Evolutionary conservation across 805 yeast species (phyloP), one percentile per base, ranked within the genome.

Genomic region (Candida argentea): DNA sequence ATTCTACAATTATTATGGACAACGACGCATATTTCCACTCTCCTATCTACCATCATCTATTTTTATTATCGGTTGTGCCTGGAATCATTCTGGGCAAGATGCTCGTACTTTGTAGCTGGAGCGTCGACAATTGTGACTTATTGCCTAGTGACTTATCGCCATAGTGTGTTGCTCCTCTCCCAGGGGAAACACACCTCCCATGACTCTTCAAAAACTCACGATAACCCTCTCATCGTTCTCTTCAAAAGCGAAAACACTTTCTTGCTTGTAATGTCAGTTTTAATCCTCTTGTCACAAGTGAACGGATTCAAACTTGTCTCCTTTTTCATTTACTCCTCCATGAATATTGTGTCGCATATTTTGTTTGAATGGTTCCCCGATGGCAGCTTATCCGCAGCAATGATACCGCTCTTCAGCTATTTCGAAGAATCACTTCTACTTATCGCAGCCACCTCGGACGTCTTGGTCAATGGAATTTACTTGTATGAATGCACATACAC

Each of bases 161-260:
- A 44, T 25, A 22, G 31, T 4, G 12, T 22, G n/a, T 15, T 32
- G 11, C 10, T 31, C 13, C 20, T n/a, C 22, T 21, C 18, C 15
- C 22, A 14, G 21, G 20, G 26, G 12, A 22, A 17, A 7, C 5
- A 11, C 14, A n/a, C 19, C 14, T 16, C 13, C 10, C 28, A 29
- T 14, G 27, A 38, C 14, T 50, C 51, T 2, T 13, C 6, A 5
- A 5, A 11, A 13, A n/a, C 19, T 11, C 20, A 18, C 10, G 32
- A 29, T 14, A 28, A 38, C 14, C 50, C 51, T 2, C 28, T 52
- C 25, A 37, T 48, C 1, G 30, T 36, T 5, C 22, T 52, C 12
- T 31, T 54, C 21, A 38, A 43, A 20, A 46, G 58, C 5, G 61
- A 57, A 22, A 52, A 47, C 29, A 44, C 53, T 14, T 45, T 42